phyloP scores from a whole-genome alignment of 805 yeast species.

The Starmera amethionina region DNA sequence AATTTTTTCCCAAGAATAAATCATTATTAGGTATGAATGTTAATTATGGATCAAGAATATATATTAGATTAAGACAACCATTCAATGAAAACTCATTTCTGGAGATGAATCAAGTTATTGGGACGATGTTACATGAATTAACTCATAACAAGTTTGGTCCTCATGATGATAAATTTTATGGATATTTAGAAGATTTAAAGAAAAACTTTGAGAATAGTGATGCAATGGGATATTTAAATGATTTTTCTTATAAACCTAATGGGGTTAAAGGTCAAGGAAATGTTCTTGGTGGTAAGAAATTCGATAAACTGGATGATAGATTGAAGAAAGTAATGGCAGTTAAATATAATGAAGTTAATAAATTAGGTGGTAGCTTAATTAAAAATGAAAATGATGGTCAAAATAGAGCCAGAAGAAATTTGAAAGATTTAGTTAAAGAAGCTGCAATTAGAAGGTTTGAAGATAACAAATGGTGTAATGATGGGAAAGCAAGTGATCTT shows the following conservation, averaged over 20 bases:
- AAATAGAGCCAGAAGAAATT: not conserved
- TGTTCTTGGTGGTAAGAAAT: slow-evolving; percentile 28
- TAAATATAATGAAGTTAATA: slow-evolving; percentile 10
- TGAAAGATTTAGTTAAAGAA: slow-evolving; percentile 37
- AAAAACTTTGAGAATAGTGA: slow-evolving; percentile 27
- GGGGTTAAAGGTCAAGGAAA: slow-evolving; percentile 33
- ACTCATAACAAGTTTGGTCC: slow-evolving; percentile 76
- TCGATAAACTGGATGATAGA: slow-evolving; percentile 26
- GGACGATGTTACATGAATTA: slow-evolving; percentile 83
- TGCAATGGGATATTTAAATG: slow-evolving; percentile 19
- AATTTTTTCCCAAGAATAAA: slow-evolving; percentile 68
- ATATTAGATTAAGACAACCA: slow-evolving; percentile 58
- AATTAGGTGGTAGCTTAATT: slow-evolving; percentile 6
- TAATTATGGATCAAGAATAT: slow-evolving; percentile 63
- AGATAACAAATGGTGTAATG: slow-evolving; percentile 42
- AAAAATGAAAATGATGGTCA: slow-evolving; percentile 2
- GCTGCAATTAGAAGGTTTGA: slow-evolving; percentile 55
- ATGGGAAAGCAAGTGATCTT: slow-evolving; percentile 20
- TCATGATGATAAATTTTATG: slow-evolving; percentile 66
- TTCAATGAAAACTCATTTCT: slow-evolving; percentile 42
- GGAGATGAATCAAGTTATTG: slow-evolving; percentile 57
- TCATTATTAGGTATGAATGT: slow-evolving; percentile 74
- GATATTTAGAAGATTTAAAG: slow-evolving; percentile 47
- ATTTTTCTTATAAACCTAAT: not conserved
- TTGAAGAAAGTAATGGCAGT: slow-evolving; percentile 26